Evolutionary conservation across 148 eudicot genomes (phyloP), one percentile per base, ranked within the genome.

Genomic region (Nyssa sinensis): DNA sequence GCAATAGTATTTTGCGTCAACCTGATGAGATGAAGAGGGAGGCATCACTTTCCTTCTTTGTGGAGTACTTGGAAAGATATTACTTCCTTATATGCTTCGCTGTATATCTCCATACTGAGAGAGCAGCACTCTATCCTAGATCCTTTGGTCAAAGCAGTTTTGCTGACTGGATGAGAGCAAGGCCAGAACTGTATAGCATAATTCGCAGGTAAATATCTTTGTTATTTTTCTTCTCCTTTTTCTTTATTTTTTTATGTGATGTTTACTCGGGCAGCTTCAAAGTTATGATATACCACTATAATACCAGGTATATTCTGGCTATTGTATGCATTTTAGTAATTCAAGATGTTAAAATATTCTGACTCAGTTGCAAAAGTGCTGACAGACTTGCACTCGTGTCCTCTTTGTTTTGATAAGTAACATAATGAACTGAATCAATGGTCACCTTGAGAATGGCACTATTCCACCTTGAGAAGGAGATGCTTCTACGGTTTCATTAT

Each of bases 41-140:
- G 70, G 93, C 98, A 66, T 85, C 94, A 53, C 95, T 94, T 78
- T 94, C 93, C 57, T 94, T 88, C 81, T 94, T 94, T 74, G 93
- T 94, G 81, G 98, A 94, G 81, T 94, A 94, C 81, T 82, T 94
- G 86, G 98, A 94, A 83, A 88, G 98, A 87, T 94, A 94, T 84
- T 94, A 94, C 83, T 94, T 82, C 88, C 90, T 94, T 25, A 94
- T 90, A 79, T 94, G 98, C 73, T 94, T 94, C 78, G 80, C 98
- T 78, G 98, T 94, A 51, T 94, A 91, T 82, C 91, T 94, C 72
- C 91, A 91, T 84, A 91, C 95, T n/a, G 87, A 88, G 87, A 83
- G 94, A 78, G 84, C 86, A 77, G 86, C 88, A 53, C 74, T 79
- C 27, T 71, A 66, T 73, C 72, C 86, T 77, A 76, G 70, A 77